phyloP scores from a whole-genome alignment of 176 grass and related monocot species.

The Puccinellia tenuiflora region DNA sequence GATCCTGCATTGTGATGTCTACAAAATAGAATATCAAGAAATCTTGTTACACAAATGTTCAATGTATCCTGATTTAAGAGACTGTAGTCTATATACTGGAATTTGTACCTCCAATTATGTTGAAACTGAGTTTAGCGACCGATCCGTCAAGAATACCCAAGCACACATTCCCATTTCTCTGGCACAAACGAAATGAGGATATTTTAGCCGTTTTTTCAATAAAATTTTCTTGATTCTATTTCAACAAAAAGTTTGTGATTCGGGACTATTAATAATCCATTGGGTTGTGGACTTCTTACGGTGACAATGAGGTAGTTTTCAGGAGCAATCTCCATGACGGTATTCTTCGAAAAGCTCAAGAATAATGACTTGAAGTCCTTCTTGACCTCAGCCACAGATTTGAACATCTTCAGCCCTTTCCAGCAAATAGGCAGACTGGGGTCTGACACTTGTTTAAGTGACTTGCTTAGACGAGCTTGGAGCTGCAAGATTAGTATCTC shows the following conservation, averaged over 20 bases:
- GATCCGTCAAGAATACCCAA: constrained; percentile 89
- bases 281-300: constrained; percentile 35
- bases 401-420: constrained; percentile 81
- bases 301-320: constrained; percentile 84
- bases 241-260: background rate
- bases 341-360: constrained; percentile 58
- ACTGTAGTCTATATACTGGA: background rate
- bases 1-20: constrained; percentile 91
- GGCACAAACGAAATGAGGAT: constrained; percentile 5
- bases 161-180: constrained; percentile 86
- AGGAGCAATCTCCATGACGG: constrained; percentile 62
- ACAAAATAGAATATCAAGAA: constrained; percentile 1
- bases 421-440: constrained; percentile 61
- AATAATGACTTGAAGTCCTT: constrained; percentile 74
- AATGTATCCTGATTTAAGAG: constrained; percentile 7
- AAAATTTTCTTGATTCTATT: no score
- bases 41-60: constrained; percentile 1
- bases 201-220: constrained; percentile 19
- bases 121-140: constrained; percentile 50
- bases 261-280: background rate
- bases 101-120: constrained; percentile 75
- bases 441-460: constrained; percentile 52
- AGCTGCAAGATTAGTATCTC: constrained; percentile 45
- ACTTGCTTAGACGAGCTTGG: no score
- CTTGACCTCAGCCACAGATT: constrained; percentile 61